Base-by-base conservation (phyloP, 768 basidiomycete genomes). In the Suillus americanus region DNA sequence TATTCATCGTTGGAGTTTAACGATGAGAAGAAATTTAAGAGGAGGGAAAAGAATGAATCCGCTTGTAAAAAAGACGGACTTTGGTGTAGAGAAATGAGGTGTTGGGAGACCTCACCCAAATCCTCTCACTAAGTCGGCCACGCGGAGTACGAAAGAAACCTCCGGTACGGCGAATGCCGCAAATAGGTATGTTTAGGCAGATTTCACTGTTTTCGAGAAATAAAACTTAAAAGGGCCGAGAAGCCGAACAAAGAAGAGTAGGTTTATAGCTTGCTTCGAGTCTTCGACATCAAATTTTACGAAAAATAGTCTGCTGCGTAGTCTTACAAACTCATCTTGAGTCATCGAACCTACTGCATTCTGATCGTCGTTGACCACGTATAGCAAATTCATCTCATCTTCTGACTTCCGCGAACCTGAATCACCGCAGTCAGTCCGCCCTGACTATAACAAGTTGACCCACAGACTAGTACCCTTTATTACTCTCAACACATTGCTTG, bases 1-100 rank as follows among this genome's bases (percentile, higher is more conserved):
- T 68, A 66, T 78, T 78, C 73, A 81, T 81, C 73, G 79, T 73
- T 69, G 68, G 38, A 66, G 57, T 65, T 40, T 62, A 64, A 60
- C 57, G 63, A 45, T 45, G 67, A 67, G 68, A 62, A 63, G 57
- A 56, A 63, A 60, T 7, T 25, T 25, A 65, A 61, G 67, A 62
- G 53, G 57, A 33, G 65, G 10, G 54, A 59, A 59, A 46, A 54
- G 50, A 45, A 64, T 25, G 59, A 55, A 25, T n/a, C 40, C 61
- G 68, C 68, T 50, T 65, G 60, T 53, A 54, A 33, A 51, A 60
- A 69, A 67, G 65, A 71, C 68, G 70, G 69, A 72, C 61, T 64
- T 64, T 62, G 66, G 5, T 33, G 67, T 40, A 67, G 61, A 67
- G 75, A 74, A 73, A 71, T 71, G 70, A 75, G 73, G 66, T 63